Conservation (phyloP, 805 yeast species). For the Candida stauntonica region DNA sequence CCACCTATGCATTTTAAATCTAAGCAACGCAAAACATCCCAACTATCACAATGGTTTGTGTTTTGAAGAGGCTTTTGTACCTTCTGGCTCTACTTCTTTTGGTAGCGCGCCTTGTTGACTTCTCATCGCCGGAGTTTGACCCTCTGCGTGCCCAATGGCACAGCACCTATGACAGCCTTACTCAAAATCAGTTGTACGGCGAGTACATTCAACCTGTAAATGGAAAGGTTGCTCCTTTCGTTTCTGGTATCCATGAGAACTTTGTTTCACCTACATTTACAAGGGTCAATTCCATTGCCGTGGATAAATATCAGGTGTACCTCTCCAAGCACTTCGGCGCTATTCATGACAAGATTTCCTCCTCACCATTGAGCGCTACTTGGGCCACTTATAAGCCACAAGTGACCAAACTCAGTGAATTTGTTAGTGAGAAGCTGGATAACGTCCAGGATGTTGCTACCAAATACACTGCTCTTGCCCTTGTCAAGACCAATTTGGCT, state of each 20-base stretch:
- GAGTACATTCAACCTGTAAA: constrained; percentile 20
- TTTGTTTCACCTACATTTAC: constrained; percentile 13
- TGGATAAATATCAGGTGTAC: constrained; percentile 13
- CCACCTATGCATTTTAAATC: neutral
- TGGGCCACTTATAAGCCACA: constrained; percentile 5
- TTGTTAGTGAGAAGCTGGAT: neutral
- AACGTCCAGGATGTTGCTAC: constrained; percentile 3
- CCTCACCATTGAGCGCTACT: constrained; percentile 7
- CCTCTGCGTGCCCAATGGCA: constrained; percentile 20
- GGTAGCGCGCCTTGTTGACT: constrained; percentile 20
- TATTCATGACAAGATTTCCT: constrained; percentile 3
- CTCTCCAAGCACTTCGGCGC: constrained; percentile 13
- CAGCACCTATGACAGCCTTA: constrained; percentile 7
- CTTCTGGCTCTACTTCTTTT: constrained; percentile 13
- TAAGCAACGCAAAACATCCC: neutral
- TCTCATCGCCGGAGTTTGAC: constrained; percentile 20
- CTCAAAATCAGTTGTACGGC: constrained; percentile 17
- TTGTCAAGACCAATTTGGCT: constrained; percentile 6
- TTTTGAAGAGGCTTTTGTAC: constrained; percentile 14
- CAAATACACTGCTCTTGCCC: constrained; percentile 9
- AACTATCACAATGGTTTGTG: constrained; percentile 9
- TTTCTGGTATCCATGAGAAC: constrained; percentile 3
- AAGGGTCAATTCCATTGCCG: constrained; percentile 1
- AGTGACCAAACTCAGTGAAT: neutral
- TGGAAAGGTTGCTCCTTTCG: constrained; percentile 9